Evolutionary conservation across 73 alveolate genomes (phyloP), one percentile per base, ranked within the genome.

Genomic region (Paramecium primaurelia): DNA sequence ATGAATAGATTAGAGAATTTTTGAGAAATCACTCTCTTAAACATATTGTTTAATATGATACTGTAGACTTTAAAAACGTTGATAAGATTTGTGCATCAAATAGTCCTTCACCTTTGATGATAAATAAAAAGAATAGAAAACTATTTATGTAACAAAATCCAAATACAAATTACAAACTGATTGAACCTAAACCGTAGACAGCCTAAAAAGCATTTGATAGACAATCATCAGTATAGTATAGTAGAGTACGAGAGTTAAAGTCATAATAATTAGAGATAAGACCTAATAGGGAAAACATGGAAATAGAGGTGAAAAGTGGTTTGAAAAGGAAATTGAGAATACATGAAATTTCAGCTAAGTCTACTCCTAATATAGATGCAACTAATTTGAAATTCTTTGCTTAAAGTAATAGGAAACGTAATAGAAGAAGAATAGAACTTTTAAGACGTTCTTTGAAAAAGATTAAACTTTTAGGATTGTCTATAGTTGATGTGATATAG

Each of bases 1-100:
- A 80, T 80, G 91, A 80, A 32, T 80, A 80, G 73, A 80, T 80
- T 8, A 22, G 91, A 18, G 91, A 80, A 40, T 80, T 45, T 36
- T 26, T 80, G 11, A 40, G 47, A 22, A 32, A 42, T 80, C 91
- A 80, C 30, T 80, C 91, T 2, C 75, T 80, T 11, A 80, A 80
- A 44, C 75, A 80, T 28, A 80, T 80, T 11, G 91, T 80, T 1
- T 14, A 80, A 14, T 49, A 80, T 47, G 91, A 44, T 20, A 12
- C 34, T 25, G 88, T n/a, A 36, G 84, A 64, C 42, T 64, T 64
- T 14, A 64, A 64, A 34, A 64, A 64, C 11, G 84, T 64, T 32
- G 84, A 64, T 12, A 64, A 64, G 47, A 64, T 64, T 11, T 22
- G 47, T 32, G 51, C 84, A 64, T 64, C 84, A 10, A 28, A 32